A percentile compares a stretch with the other conserved stretches of the same genome.
These are phyloP conservation scores for Ganoderma resinaceum DNA, from an alignment of 1,284 basidiomycete species.

Conservation along the genomic window DNA sequence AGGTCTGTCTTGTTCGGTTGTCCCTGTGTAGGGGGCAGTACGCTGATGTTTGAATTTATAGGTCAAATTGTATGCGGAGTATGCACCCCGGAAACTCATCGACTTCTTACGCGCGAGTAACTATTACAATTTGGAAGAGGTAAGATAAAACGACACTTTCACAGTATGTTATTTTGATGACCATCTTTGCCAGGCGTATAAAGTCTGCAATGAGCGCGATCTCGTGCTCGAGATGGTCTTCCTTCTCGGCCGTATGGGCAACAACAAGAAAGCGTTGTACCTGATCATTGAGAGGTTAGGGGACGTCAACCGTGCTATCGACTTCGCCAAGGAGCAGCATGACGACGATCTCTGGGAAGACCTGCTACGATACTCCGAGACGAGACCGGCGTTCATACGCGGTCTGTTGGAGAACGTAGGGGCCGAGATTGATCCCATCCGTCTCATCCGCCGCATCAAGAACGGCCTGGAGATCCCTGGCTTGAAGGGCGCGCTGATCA, in stretches of 20 bases:
- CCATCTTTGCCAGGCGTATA: slow-evolving; percentile 71
- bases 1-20: slow-evolving; percentile 51
- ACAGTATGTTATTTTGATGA: background rate
- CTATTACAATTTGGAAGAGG: slow-evolving; percentile 90
- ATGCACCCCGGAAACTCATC: slow-evolving; percentile 80
- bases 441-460: slow-evolving; percentile 92
- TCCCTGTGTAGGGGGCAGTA: background rate
- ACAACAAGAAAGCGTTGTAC: slow-evolving; percentile 93
- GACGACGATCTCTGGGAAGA: slow-evolving; percentile 99
- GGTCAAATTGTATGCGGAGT: slow-evolving; percentile 94
- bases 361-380: slow-evolving; percentile 93
- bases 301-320: slow-evolving; percentile 94
- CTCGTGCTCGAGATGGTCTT: slow-evolving; percentile 98
- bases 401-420: slow-evolving; percentile 96
- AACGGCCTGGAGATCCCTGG: slow-evolving; percentile 97
- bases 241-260: slow-evolving; percentile 95
- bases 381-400: slow-evolving; percentile 93
- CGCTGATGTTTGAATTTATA: slow-evolving; percentile 36
- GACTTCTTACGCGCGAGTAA: slow-evolving; percentile 93
- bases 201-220: slow-evolving; percentile 84
- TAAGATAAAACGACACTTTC: slow-evolving; percentile 39
- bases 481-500: slow-evolving; percentile 92
- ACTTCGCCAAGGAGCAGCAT: slow-evolving; percentile 97
- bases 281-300: slow-evolving; percentile 96
- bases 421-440: slow-evolving; percentile 94